Evolutionary conservation across 768 basidiomycete genomes (phyloP).

Genomic region (Scleroderma bovista): DNA sequence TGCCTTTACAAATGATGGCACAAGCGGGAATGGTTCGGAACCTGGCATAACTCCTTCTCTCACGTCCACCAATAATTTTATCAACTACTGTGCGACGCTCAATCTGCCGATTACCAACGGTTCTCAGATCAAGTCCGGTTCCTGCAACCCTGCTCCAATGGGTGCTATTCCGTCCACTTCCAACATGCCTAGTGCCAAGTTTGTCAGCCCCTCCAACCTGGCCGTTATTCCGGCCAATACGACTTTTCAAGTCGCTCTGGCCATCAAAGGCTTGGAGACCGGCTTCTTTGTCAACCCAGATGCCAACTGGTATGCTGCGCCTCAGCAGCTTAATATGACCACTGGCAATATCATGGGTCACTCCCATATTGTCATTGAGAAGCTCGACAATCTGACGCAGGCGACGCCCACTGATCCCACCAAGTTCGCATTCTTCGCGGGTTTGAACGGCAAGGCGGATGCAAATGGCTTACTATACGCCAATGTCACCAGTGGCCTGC

Average conservation of each 20-base stretch:
- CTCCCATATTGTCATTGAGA: slow-evolving; percentile 57
- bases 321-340: slow-evolving; percentile 41
- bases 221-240: slow-evolving; percentile 37
- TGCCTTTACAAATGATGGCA: slow-evolving; percentile 53
- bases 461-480: slow-evolving; percentile 41
- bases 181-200: slow-evolving; percentile 53
- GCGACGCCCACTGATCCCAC: slow-evolving; percentile 45
- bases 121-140: slow-evolving; percentile 43
- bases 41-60: slow-evolving; percentile 51
- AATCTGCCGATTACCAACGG: slow-evolving; percentile 56
- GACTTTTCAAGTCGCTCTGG: slow-evolving; percentile 50
- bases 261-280: slow-evolving; percentile 38
- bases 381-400: slow-evolving; percentile 41
- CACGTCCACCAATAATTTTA: slow-evolving; percentile 69
- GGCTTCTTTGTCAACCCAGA: slow-evolving; percentile 56
- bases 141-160: slow-evolving; percentile 59
- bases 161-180: slow-evolving; percentile 47
- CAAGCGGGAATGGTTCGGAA: slow-evolving; percentile 19
- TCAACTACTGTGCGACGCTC: slow-evolving; percentile 55
- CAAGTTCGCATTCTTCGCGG: slow-evolving; percentile 56
- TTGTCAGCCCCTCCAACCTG: slow-evolving; percentile 41
- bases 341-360: slow-evolving; percentile 55
- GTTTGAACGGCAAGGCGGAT: slow-evolving; percentile 40
- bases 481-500: slow-evolving; percentile 48
- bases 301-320: slow-evolving; percentile 50